Evolutionary conservation across 495 filamentous ascomycete species (phyloP).

Genomic region (Neurospora africana): DNA sequence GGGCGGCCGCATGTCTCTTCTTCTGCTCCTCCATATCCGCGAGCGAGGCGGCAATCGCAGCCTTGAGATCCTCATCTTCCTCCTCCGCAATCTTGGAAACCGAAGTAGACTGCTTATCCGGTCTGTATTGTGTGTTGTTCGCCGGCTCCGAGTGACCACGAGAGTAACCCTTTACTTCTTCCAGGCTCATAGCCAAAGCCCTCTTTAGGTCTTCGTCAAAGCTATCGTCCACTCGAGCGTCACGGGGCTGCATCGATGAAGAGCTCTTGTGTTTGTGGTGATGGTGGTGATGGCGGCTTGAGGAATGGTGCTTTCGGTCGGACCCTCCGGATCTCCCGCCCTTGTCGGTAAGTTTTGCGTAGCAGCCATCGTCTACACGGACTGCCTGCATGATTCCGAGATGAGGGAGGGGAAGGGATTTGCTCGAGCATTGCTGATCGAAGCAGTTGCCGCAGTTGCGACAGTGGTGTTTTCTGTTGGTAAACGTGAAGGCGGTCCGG

Average conservation of each 20-base stretch:
- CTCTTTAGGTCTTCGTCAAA: constrained; percentile 93
- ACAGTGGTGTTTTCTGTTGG: constrained; percentile 96
- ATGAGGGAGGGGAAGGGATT: constrained; percentile 78
- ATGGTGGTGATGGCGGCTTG: constrained; percentile 6
- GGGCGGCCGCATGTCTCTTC: constrained; percentile 66
- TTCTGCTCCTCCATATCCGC: constrained; percentile 98
- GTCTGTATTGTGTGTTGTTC: constrained; percentile 23
- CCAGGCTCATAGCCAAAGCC: constrained; percentile 90
- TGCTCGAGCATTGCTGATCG: constrained; percentile 84
- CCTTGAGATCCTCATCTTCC: constrained; percentile 88
- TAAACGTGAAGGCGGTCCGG: constrained; percentile 89
- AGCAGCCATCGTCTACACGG: constrained; percentile 93
- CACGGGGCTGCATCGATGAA: constrained; percentile 74
- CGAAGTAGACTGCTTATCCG: constrained; percentile 31
- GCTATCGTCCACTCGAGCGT: constrained; percentile 66
- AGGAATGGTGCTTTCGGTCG: not conserved
- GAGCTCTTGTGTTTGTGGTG: constrained; percentile 29
- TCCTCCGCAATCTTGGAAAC: constrained; percentile 49
- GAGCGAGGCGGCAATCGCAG: constrained; percentile 92
- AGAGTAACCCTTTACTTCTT: constrained; percentile 67
- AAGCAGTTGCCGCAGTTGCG: constrained; percentile 97
- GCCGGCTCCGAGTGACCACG: constrained; percentile 32
- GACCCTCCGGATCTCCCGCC: constrained; percentile 28
- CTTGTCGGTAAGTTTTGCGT: constrained; percentile 78
- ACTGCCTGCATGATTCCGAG: constrained; percentile 87